These are phyloP conservation scores for Colletotrichum sp. DNA, from an alignment of 2,329 filamentous ascomycete genomes.

Conservation along the genomic window DNA sequence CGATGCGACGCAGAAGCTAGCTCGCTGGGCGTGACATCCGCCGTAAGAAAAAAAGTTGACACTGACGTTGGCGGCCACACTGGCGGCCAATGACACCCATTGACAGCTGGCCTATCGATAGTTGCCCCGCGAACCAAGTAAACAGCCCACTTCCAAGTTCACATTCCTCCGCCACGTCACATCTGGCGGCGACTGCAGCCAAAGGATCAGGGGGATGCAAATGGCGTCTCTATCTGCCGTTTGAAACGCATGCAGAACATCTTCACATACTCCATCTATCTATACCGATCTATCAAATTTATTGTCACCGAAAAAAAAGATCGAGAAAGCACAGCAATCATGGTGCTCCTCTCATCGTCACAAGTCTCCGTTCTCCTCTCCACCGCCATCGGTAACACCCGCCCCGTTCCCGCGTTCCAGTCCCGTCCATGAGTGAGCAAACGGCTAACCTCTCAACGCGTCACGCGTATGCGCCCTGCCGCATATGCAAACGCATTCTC, in stretches of 20 bases:
- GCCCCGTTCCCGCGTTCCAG: conserved; percentile 16
- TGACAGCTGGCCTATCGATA: conserved; percentile 42
- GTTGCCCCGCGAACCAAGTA: conserved; percentile 47
- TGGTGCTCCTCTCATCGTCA: conserved; percentile 67
- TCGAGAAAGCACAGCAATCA: not conserved
- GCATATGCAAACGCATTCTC: not conserved
- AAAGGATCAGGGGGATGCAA: not conserved
- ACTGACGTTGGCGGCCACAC: not conserved
- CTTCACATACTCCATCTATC: not conserved
- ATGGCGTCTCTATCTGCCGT: not conserved
- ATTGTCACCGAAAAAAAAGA: not conserved
- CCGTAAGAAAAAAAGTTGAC: conserved; percentile 2
- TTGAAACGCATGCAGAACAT: not conserved
- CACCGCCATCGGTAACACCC: conserved; percentile 62
- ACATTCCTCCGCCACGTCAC: not conserved
- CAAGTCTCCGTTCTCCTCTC: conserved; percentile 75
- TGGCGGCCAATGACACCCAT: not conserved
- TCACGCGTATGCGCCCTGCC: not conserved
- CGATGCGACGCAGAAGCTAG: not conserved
- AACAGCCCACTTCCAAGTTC: conserved; percentile 20
- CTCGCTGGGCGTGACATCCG: not conserved
- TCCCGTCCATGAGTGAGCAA: not conserved
- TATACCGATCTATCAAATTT: not conserved
- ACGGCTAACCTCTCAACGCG: not conserved
- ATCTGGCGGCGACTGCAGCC: not conserved